Percentiles rank a stretch among this genome's conserved stretches.
Evolutionary conservation across 176 grass and related monocot genomes (phyloP).

Genomic region (Oryza longistaminata): DNA sequence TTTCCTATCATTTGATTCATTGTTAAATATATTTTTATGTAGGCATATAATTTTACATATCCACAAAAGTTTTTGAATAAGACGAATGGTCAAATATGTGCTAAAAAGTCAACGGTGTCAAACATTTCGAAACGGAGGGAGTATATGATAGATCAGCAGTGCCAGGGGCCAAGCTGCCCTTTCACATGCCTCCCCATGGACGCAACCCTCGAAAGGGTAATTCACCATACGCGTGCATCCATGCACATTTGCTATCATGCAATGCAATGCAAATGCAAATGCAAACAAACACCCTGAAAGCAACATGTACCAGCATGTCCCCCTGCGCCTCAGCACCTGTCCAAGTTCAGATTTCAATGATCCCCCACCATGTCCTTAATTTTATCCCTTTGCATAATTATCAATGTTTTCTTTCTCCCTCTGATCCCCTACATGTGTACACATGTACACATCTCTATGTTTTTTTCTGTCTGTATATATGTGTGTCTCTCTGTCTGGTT

Average conservation of each 20-base stretch:
- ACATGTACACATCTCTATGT: no score
- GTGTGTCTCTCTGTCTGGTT: neutral
- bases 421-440: neutral
- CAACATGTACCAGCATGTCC: conserved; percentile 12
- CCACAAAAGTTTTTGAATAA: no score
- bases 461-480: neutral
- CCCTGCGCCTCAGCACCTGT: neutral
- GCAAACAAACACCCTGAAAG: conserved; percentile 3
- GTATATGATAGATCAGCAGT: no score
- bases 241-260: neutral
- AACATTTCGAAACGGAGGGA: no score
- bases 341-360: neutral
- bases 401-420: neutral
- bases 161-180: neutral
- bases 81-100: no score
- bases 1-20: no score
- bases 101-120: no score
- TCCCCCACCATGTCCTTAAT: neutral
- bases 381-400: neutral
- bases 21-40: no score
- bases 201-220: neutral
- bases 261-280: no score
- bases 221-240: neutral
- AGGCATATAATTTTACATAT: no score
- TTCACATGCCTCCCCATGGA: neutral